Evolutionary conservation across 164 flowering plant genomes (phyloP).

Genomic region (Cinnamomum chago): DNA sequence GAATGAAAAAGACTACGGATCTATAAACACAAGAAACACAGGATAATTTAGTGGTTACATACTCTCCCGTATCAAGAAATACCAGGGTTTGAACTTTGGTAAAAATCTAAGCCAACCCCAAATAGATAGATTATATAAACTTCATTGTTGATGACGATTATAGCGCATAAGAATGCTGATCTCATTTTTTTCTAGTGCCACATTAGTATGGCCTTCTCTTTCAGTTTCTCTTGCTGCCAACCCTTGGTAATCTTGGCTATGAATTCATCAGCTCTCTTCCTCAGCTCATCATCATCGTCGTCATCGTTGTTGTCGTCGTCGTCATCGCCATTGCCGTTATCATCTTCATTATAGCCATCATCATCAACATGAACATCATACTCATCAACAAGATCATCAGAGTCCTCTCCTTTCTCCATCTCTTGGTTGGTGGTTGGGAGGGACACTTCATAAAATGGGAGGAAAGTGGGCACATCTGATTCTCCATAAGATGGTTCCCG

Average conservation of each 20-base stretch:
- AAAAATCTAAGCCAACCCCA: no score
- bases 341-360: slow-evolving; percentile 11
- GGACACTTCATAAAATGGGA: neutral
- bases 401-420: neutral
- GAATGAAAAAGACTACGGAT: no score
- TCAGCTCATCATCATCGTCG: slow-evolving; percentile 8
- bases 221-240: slow-evolving; percentile 31
- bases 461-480: neutral
- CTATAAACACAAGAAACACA: no score
- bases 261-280: slow-evolving; percentile 30
- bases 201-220: slow-evolving; percentile 11
- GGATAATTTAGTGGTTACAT: no score
- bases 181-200: no score
- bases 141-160: no score
- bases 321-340: slow-evolving; percentile 12
- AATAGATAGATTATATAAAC: no score
- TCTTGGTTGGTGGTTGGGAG: neutral
- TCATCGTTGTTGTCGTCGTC: no score
- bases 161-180: no score
- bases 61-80: no score
- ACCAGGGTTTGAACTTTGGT: no score
- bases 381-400: neutral
- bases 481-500: slow-evolving; percentile 5
- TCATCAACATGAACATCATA: neutral
- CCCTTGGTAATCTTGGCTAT: slow-evolving; percentile 23